These are phyloP conservation scores for Sclerotinia sclerotiorum DNA, from an alignment of 2,329 filamentous ascomycete species.

Conservation along the genomic window DNA sequence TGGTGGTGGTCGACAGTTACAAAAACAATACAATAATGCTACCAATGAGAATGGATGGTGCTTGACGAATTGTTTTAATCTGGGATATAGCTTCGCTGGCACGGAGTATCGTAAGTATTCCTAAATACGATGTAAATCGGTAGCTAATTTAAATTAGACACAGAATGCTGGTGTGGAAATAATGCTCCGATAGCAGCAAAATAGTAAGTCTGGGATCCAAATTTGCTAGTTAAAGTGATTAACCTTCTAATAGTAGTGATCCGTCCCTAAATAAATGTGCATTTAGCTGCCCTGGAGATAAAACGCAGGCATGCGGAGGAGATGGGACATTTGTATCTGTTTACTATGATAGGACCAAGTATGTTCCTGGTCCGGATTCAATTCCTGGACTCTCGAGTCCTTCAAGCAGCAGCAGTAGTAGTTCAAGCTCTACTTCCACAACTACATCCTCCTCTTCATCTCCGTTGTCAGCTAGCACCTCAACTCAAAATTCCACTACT, in stretches of 20 bases:
- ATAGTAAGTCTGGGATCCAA: constrained; percentile 28
- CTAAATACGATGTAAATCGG: no score
- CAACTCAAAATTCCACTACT: constrained; percentile 1
- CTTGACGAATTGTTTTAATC: constrained; percentile 40
- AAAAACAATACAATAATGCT: constrained; percentile 18
- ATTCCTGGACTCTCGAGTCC: neutral
- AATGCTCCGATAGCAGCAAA: constrained; percentile 28
- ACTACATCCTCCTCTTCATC: constrained; percentile 20
- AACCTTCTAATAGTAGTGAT: constrained; percentile 24
- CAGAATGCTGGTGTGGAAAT: constrained; percentile 21
- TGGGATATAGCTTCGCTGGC: constrained; percentile 38
- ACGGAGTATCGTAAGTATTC: constrained; percentile 34
- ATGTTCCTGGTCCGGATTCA: constrained; percentile 28
- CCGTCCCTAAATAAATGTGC: constrained; percentile 33
- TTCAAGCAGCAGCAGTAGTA: neutral
- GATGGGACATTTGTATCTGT: constrained; percentile 41
- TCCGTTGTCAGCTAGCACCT: neutral
- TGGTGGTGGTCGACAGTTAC: constrained; percentile 16
- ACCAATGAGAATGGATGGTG: constrained; percentile 38
- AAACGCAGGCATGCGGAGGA: constrained; percentile 34
- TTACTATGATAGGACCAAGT: constrained; percentile 40
- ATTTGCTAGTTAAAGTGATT: constrained; percentile 12
- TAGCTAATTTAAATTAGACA: neutral
- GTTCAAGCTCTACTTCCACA: constrained; percentile 3
- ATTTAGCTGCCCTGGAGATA: constrained; percentile 31